A percentile compares a stretch with the other conserved stretches of the same genome.
Conservation (phyloP, 495 filamentous ascomycete species). For the Filosporella fistucella region DNA sequence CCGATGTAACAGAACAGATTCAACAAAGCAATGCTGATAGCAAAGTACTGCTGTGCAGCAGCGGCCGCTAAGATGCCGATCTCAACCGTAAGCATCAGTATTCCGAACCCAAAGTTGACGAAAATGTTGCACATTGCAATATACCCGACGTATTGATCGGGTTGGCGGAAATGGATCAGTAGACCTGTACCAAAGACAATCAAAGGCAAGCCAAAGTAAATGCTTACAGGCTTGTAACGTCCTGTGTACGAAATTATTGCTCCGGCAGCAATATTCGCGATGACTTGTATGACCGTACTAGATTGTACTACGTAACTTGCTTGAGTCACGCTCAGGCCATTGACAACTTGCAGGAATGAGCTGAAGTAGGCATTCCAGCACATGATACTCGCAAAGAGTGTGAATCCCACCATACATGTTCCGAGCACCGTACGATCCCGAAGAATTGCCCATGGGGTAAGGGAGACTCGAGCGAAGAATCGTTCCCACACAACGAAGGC, state of each 20-base stretch:
- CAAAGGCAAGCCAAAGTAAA: background rate
- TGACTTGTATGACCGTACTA: background rate
- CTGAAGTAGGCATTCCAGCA: background rate
- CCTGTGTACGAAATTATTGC: background rate
- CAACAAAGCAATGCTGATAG: background rate
- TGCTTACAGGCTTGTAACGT: background rate
- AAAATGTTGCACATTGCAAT: background rate
- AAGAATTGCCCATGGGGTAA: conserved; percentile 1
- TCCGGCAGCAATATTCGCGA: background rate
- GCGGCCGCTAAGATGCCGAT: background rate
- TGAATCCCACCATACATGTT: background rate
- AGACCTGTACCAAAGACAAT: background rate
- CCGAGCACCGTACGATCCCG: background rate
- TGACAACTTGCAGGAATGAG: background rate
- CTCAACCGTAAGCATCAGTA: background rate
- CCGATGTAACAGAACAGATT: background rate
- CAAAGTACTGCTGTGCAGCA: background rate
- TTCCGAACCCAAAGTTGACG: background rate
- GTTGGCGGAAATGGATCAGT: background rate
- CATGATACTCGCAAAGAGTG: background rate
- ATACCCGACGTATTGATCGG: background rate
- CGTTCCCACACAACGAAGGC: background rate
- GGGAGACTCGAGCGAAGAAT: background rate
- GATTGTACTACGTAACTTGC: background rate
- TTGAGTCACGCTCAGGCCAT: background rate